Evolutionary conservation across 257 asterid species (phyloP).

Genomic region (Coffea eugenioides): DNA sequence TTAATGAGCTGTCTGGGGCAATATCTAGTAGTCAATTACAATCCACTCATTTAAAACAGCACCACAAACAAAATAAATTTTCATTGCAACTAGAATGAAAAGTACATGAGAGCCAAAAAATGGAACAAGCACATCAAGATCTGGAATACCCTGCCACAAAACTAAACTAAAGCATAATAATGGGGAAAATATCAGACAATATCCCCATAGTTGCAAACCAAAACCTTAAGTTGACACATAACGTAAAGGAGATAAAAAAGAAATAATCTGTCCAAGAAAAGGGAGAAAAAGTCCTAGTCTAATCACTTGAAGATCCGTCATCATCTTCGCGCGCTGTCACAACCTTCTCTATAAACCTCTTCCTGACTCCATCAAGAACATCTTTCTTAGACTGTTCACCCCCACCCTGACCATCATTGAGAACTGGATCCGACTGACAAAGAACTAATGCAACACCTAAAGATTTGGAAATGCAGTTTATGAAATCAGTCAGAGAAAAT

Average conservation of each 20-base stretch:
- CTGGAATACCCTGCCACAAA: neutral
- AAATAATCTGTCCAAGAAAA: neutral
- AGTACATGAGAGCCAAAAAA: neutral
- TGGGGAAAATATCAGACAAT: neutral
- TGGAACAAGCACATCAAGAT: neutral
- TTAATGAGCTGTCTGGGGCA: neutral
- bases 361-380: slow-evolving; percentile 76
- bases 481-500: neutral
- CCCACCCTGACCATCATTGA: slow-evolving; percentile 67
- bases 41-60: neutral
- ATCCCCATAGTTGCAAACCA: neutral
- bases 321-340: slow-evolving; percentile 72
- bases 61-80: neutral
- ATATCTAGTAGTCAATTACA: too few species aligned
- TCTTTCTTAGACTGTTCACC: slow-evolving; percentile 71
- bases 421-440: slow-evolving; percentile 84
- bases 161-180: neutral
- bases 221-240: neutral
- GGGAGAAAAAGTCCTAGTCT: neutral
- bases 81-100: neutral
- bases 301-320: slow-evolving; percentile 85
- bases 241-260: neutral
- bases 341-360: slow-evolving; percentile 79
- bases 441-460: slow-evolving; percentile 85
- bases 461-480: slow-evolving; percentile 17